Evolutionary conservation across 441 rosid species (phyloP).

Genomic region (Populus hybrid): DNA sequence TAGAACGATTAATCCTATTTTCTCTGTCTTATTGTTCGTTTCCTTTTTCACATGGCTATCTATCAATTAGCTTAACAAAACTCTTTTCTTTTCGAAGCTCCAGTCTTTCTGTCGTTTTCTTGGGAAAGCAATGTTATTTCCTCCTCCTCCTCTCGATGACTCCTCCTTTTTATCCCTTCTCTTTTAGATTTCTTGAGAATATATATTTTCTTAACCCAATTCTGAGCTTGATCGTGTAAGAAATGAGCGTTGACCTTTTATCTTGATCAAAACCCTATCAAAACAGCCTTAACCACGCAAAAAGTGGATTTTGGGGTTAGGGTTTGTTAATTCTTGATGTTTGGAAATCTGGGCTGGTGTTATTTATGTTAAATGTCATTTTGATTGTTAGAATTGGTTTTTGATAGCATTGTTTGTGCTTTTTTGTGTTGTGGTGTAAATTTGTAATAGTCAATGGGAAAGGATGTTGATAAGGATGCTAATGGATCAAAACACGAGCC

Average conservation of each 20-base stretch:
- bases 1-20: slow-evolving; percentile 1
- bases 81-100: background rate
- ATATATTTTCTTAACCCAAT: background rate
- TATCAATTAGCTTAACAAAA: background rate
- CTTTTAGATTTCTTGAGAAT: background rate
- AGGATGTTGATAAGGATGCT: slow-evolving; percentile 30
- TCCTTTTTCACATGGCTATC: slow-evolving; percentile 3
- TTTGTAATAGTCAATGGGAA: slow-evolving; percentile 45
- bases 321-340: slow-evolving; percentile 20
- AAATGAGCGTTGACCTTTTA: slow-evolving; percentile 29
- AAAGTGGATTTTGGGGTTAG: slow-evolving; percentile 16
- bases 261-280: background rate
- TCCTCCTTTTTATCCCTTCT: background rate
- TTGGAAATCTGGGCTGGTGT: slow-evolving; percentile 17
- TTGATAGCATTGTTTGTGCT: background rate
- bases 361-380: slow-evolving; percentile 8
- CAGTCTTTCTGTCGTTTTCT: slow-evolving; percentile 14
- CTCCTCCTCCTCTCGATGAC: background rate
- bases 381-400: slow-evolving; percentile 11
- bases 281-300: background rate
- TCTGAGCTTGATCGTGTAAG: slow-evolving; percentile 10
- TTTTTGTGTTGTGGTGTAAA: slow-evolving; percentile 6
- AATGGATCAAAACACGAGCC: slow-evolving; percentile 46
- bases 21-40: slow-evolving; percentile 10
- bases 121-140: background rate